Percentiles rank a stretch among this genome's conserved stretches.
These are phyloP conservation scores for Crithidia brevicula DNA, from an alignment of 208 protist species.

Conservation along the genomic window DNA sequence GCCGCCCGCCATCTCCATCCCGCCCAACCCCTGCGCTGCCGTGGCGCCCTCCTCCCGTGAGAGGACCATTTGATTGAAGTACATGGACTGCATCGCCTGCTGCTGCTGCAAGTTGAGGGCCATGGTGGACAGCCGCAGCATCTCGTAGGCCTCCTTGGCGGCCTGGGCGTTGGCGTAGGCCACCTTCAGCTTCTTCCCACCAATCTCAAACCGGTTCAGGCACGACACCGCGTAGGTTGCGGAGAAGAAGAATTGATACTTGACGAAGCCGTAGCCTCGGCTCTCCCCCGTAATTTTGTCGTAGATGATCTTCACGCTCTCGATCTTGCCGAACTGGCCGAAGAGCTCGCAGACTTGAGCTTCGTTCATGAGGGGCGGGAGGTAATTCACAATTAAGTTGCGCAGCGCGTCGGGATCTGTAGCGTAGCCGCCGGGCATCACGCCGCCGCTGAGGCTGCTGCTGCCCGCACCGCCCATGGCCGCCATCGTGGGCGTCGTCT, in stretches of 20 bases:
- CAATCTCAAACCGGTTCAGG: conserved; percentile 84
- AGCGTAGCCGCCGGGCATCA: background rate
- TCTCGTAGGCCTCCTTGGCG: conserved; percentile 64
- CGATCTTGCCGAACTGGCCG: conserved; percentile 82
- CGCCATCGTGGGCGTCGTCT: background rate
- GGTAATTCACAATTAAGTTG: conserved; percentile 91
- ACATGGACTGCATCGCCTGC: conserved; percentile 58
- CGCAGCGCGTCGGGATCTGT: conserved; percentile 70
- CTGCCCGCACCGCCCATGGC: background rate
- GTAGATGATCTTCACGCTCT: conserved; percentile 88
- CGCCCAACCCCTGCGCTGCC: background rate
- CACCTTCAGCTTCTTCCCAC: conserved; percentile 85
- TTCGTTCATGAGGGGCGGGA: conserved; percentile 84
- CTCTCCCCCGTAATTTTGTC: conserved; percentile 81
- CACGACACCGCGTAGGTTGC: conserved; percentile 81
- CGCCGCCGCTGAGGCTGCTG: background rate
- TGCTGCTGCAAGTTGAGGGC: conserved; percentile 70
- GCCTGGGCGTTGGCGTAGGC: conserved; percentile 76
- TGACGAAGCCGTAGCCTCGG: conserved; percentile 91
- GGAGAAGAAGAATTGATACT: conserved; percentile 81
- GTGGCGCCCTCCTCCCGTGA: conserved; percentile 32
- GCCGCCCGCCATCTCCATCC: background rate
- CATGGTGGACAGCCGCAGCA: conserved; percentile 40
- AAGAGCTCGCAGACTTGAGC: conserved; percentile 73
- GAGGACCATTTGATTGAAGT: conserved; percentile 71